Conservation (phyloP, 371 early-diverging fungal species). For the Parasitella parasitica region DNA sequence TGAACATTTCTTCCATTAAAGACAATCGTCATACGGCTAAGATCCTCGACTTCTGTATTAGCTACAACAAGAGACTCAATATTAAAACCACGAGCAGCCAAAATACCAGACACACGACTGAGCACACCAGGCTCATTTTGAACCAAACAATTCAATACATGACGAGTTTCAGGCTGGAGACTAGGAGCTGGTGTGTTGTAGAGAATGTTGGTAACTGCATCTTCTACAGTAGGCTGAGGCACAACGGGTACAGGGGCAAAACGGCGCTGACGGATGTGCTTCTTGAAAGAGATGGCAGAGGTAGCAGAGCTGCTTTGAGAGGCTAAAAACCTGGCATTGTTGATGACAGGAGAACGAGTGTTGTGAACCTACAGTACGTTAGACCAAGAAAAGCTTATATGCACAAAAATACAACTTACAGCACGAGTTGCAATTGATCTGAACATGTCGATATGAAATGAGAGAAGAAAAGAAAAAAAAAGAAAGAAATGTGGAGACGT, state of each 20-base stretch:
- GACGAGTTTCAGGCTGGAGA: conserved; percentile 59
- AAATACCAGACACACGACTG: conserved; percentile 84
- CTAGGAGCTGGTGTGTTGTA: conserved; percentile 81
- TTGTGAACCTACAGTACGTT: neutral
- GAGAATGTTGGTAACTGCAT: conserved; percentile 87
- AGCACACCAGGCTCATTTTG: conserved; percentile 96
- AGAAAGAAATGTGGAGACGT: neutral
- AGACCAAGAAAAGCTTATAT: neutral
- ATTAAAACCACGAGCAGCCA: conserved; percentile 94
- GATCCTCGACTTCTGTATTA: conserved; percentile 90
- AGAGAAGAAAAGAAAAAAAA: neutral
- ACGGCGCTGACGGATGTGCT: conserved; percentile 48
- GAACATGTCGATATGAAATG: conserved; percentile 3
- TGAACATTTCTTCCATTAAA: conserved; percentile 77
- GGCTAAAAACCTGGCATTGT: conserved; percentile 7
- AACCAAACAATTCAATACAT: conserved; percentile 90
- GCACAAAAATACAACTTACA: conserved; percentile 1
- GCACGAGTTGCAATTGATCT: conserved; percentile 14
- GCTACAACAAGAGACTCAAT: conserved; percentile 95
- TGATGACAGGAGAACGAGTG: conserved; percentile 6
- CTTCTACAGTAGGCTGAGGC: conserved; percentile 62
- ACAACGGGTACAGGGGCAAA: conserved; percentile 41
- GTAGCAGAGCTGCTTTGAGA: conserved; percentile 37
- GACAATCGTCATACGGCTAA: conserved; percentile 95
- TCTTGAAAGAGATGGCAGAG: conserved; percentile 55